Evolutionary conservation across 306 rosid genomes (phyloP).

Genomic region (Amphicarpaea edgeworthii): DNA sequence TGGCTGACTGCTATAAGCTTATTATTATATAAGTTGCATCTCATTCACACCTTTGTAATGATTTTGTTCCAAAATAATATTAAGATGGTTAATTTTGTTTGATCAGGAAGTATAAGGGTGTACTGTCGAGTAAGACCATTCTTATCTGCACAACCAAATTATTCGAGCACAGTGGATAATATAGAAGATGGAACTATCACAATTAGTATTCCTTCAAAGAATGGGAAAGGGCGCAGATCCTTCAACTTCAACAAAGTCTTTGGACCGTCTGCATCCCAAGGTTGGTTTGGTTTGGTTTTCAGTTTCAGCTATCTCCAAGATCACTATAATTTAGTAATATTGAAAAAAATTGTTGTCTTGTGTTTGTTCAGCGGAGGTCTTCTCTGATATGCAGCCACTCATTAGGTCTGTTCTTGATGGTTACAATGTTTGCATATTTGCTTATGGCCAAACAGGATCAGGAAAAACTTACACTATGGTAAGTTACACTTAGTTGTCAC

Average conservation of each 20-base stretch:
- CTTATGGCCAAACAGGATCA: constrained; percentile 94
- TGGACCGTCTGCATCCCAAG: constrained; percentile 90
- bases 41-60: constrained; percentile 3
- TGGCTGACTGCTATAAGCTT: constrained; percentile 27
- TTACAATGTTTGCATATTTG: constrained; percentile 89
- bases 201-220: constrained; percentile 73
- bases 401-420: constrained; percentile 93
- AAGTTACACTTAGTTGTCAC: constrained; percentile 38
- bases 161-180: constrained; percentile 70
- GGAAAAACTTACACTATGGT: constrained; percentile 94
- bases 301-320: constrained; percentile 18
- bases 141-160: constrained; percentile 65
- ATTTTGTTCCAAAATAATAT: constrained; percentile 10
- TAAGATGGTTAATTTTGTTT: constrained; percentile 41
- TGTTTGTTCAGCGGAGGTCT: constrained; percentile 75
- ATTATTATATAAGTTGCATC: not conserved
- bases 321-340: constrained; percentile 17
- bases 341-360: not conserved
- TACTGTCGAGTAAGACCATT: constrained; percentile 98
- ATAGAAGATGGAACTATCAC: constrained; percentile 89
- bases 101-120: constrained; percentile 93
- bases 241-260: constrained; percentile 91
- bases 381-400: constrained; percentile 91
- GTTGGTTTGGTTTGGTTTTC: constrained; percentile 56
- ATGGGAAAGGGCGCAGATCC: constrained; percentile 76